A percentile compares a stretch with the other conserved stretches of the same genome.
These are phyloP conservation scores for Chalaropsis ovoidea DNA, from an alignment of 2,329 filamentous ascomycete species.

Conservation along the genomic window DNA sequence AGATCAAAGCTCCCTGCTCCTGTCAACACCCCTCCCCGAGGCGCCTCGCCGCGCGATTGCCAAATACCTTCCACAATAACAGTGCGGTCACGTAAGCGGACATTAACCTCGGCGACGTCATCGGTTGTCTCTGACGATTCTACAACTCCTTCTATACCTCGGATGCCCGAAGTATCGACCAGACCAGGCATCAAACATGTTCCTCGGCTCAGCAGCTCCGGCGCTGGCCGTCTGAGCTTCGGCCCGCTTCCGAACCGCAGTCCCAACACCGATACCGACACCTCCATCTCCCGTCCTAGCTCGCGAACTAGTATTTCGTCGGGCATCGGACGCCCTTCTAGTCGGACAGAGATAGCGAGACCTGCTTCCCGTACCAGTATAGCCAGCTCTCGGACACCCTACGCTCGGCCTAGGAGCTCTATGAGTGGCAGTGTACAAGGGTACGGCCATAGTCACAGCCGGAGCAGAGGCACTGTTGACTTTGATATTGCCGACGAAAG, in stretches of 20 bases:
- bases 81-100: constrained; percentile 60
- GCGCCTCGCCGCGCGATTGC: constrained; percentile 56
- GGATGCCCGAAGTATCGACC: constrained; percentile 30
- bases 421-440: constrained; percentile 54
- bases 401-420: constrained; percentile 58
- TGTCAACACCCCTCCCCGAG: constrained; percentile 61
- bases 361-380: constrained; percentile 56
- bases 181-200: constrained; percentile 40
- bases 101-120: constrained; percentile 45
- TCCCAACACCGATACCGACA: constrained; percentile 37
- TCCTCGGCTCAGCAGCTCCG: constrained; percentile 50
- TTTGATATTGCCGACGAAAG: constrained; percentile 38
- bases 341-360: constrained; percentile 47
- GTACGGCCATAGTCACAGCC: constrained; percentile 31
- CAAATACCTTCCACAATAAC: constrained; percentile 49
- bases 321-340: constrained; percentile 42
- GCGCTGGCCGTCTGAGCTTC: constrained; percentile 54
- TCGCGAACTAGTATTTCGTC: constrained; percentile 58
- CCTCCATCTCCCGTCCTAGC: constrained; percentile 52
- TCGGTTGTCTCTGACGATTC: constrained; percentile 41
- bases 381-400: constrained; percentile 48
- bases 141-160: constrained; percentile 36
- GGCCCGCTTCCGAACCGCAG: constrained; percentile 50
- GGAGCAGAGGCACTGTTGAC: constrained; percentile 47
- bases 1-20: constrained; percentile 85